phyloP scores from a whole-genome alignment of 768 basidiomycete species.

The Lactarius tabidus region DNA sequence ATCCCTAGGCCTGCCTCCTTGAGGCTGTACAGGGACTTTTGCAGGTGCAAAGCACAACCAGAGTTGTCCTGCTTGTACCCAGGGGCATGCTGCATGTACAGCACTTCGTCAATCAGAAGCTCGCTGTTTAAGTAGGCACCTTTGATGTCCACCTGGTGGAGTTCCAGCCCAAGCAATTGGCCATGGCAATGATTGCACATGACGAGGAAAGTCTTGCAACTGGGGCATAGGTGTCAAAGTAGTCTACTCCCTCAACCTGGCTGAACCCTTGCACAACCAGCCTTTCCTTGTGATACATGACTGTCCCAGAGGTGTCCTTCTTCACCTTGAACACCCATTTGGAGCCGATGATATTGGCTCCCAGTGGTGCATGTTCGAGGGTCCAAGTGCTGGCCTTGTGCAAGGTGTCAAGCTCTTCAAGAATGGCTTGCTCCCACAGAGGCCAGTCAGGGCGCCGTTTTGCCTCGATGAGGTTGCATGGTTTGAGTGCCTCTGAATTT shows the following conservation, averaged over 20 bases:
- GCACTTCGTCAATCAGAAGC: constrained; percentile 32
- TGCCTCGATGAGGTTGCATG: too few relatives aligned
- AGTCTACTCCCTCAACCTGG: constrained; percentile 35
- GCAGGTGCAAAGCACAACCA: too few relatives aligned
- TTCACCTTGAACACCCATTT: constrained; percentile 32
- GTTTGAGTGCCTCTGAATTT: too few relatives aligned
- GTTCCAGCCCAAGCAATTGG: constrained; percentile 30
- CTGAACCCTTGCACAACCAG: constrained; percentile 37
- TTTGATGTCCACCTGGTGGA: constrained; percentile 42
- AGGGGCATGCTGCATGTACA: constrained; percentile 30
- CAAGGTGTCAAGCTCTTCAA: too few relatives aligned
- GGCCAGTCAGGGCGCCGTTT: too few relatives aligned
- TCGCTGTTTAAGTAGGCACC: constrained; percentile 39
- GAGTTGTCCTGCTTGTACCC: too few relatives aligned
- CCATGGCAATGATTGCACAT: constrained; percentile 34
- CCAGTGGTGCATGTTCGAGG: neutral
- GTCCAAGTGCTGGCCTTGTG: neutral
- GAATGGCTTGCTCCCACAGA: too few relatives aligned
- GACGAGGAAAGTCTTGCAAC: constrained; percentile 22
- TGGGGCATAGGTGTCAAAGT: constrained; percentile 30
- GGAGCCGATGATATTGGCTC: constrained; percentile 6
- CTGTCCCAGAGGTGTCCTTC: constrained; percentile 32
- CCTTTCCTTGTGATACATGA: constrained; percentile 33
- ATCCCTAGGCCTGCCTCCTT: too few relatives aligned
- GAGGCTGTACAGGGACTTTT: too few relatives aligned